These are phyloP conservation scores for Backusella morwellensis DNA, from an alignment of 192 early-diverging fungal genomes.

Conservation along the genomic window DNA sequence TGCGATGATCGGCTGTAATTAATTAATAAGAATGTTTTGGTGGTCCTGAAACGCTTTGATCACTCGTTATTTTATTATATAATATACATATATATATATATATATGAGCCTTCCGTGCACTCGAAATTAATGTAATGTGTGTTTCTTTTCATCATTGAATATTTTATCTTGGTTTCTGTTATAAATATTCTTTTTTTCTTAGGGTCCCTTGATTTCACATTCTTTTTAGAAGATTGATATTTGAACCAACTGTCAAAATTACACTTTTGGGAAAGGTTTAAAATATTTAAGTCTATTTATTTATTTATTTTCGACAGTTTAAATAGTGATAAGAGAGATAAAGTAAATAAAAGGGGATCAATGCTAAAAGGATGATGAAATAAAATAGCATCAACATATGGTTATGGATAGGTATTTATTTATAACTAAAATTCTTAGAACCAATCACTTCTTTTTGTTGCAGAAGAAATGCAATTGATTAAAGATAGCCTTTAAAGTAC, in stretches of 20 bases:
- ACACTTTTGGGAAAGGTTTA: not conserved
- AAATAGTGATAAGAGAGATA: not conserved
- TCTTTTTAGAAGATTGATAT: not conserved
- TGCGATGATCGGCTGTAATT: not conserved
- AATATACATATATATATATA: not conserved
- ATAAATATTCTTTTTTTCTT: not conserved
- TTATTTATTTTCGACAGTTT: slow-evolving; percentile 2
- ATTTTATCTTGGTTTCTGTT: not conserved
- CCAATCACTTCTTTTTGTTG: not conserved
- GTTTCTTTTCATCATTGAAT: not conserved
- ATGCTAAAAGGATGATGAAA: not conserved
- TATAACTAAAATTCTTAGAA: not conserved
- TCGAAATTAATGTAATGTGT: not conserved
- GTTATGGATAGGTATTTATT: not conserved
- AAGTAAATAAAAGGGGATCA: not conserved
- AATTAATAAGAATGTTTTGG: not conserved
- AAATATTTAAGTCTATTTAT: not conserved
- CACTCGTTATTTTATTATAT: not conserved
- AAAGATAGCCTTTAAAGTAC: not conserved
- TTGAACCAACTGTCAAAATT: not conserved
- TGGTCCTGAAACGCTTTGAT: too few relatives aligned
- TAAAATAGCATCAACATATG: not conserved
- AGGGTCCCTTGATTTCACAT: not conserved
- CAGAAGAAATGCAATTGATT: not conserved
- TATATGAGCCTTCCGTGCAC: not conserved